Evolutionary conservation across 129 eudicot species (phyloP), one percentile per base, ranked within the genome.

Genomic region (Silybum marianum): DNA sequence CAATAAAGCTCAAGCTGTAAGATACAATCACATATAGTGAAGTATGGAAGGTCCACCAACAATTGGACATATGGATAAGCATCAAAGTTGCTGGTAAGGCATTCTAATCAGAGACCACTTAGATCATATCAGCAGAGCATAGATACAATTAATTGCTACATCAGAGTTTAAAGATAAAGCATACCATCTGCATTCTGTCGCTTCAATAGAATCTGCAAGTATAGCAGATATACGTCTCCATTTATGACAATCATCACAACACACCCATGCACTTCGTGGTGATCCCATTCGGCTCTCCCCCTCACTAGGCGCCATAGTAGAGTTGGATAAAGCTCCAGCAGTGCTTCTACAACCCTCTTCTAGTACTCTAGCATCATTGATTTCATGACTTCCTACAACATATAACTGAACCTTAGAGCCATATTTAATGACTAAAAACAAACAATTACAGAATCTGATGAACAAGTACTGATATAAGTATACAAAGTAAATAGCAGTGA

Each of bases 141-240:
- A 73, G 58, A 30, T 24, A 73, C 44, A 23, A 73, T 42, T 30
- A 73, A 73, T 58, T 58, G 16, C 46, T 79, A 58, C 3, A 51
- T 22, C 66, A 69, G 21, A 65, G 22, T 48, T 39, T n/a, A 10
- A 32, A 80, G 12, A 78, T 18, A 80, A 46, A 46, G 23, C 81
- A 75, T 89, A 95, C 99, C 99, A 95, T 87, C 83, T 89, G 81
- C 91, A 80, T 72, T 90, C 85, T 72, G 95, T 86, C 78, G 83
- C 90, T 54, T 87, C 92, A 48, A 95, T 92, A 62, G 83, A 78
- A 89, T 95, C 99, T 26, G 98, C 98, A 83, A 95, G 97, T 40
- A 73, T 42, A 84, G 91, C 95, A 51, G 98, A 82, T 83, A 95
- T 95, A 69, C 98, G 89, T 81, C 99, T 89, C 98, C 99, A 95